Percentiles rank a stretch among this genome's conserved stretches.
phyloP scores from a whole-genome alignment of 2,329 filamentous ascomycete species.

The Ceratocystis colombiana region DNA sequence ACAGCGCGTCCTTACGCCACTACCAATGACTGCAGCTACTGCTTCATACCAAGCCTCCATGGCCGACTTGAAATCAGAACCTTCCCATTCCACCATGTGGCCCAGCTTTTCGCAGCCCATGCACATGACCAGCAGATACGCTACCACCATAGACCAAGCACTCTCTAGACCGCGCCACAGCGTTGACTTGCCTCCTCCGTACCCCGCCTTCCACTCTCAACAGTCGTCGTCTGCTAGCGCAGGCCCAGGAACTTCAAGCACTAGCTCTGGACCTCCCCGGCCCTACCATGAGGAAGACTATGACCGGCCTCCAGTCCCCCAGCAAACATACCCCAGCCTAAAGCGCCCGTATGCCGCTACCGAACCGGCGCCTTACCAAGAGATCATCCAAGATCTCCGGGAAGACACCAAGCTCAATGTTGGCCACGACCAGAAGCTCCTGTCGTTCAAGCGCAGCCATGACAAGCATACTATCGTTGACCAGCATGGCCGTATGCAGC shows the following conservation, averaged over 20 bases:
- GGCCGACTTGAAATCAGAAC: conserved; percentile 53
- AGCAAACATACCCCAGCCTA: conserved; percentile 46
- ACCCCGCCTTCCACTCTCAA: conserved; percentile 38
- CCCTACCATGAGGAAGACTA: conserved; percentile 36
- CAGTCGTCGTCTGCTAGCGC: conserved; percentile 15
- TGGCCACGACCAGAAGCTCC: conserved; percentile 51
- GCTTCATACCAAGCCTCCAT: conserved; percentile 33
- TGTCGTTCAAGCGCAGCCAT: conserved; percentile 47
- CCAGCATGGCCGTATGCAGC: conserved; percentile 49
- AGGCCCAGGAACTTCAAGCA: neutral
- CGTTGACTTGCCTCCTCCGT: conserved; percentile 36
- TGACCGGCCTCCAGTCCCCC: conserved; percentile 36
- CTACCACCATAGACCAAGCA: conserved; percentile 40
- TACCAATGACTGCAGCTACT: conserved; percentile 23
- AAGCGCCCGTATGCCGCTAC: conserved; percentile 47
- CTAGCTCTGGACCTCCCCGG: neutral
- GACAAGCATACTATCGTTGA: conserved; percentile 53
- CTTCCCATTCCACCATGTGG: conserved; percentile 49
- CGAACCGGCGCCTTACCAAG: conserved; percentile 45
- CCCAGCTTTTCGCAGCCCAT: conserved; percentile 49
- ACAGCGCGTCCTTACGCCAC: conserved; percentile 5
- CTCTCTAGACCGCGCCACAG: conserved; percentile 35
- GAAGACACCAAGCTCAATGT: conserved; percentile 50
- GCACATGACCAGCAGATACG: conserved; percentile 40
- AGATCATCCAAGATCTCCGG: conserved; percentile 51